Conservation (phyloP, 495 filamentous ascomycete species). For the Chaetomium tenue region DNA sequence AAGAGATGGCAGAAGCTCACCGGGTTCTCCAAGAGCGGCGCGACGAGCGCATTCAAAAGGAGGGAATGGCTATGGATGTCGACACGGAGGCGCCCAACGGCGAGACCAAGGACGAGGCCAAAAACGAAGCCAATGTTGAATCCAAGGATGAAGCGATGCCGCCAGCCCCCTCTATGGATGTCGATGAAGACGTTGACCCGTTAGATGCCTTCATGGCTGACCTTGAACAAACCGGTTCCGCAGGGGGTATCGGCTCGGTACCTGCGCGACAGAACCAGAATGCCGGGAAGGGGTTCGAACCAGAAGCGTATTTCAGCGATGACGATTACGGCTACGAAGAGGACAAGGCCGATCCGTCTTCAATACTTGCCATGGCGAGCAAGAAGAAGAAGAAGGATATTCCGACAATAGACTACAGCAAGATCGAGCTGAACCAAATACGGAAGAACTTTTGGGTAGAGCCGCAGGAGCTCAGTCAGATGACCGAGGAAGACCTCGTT, state of each 20-base stretch:
- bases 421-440: constrained; percentile 80
- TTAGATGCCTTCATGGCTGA: constrained; percentile 94
- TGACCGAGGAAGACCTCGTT: constrained; percentile 82
- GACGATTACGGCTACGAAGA: constrained; percentile 75
- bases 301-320: constrained; percentile 82
- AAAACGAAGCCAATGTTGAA: constrained; percentile 25
- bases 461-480: constrained; percentile 74
- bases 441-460: constrained; percentile 94
- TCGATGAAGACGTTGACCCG: constrained; percentile 81
- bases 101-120: constrained; percentile 22
- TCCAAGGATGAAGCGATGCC: constrained; percentile 29
- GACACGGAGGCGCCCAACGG: constrained; percentile 45
- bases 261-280: constrained; percentile 41
- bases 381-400: constrained; percentile 98
- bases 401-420: constrained; percentile 77
- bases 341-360: constrained; percentile 71
- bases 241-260: constrained; percentile 33
- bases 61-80: constrained; percentile 49
- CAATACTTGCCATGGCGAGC: constrained; percentile 77
- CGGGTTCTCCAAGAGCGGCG: constrained; percentile 62
- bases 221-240: constrained; percentile 48
- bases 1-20: constrained; percentile 81
- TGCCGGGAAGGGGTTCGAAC: constrained; percentile 55
- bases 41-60: constrained; percentile 49
- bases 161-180: constrained; percentile 46